Evolutionary conservation across 192 early-diverging fungal species (phyloP), one percentile per base, ranked within the genome.

Genomic region (Phycomyces blakesleeanus): DNA sequence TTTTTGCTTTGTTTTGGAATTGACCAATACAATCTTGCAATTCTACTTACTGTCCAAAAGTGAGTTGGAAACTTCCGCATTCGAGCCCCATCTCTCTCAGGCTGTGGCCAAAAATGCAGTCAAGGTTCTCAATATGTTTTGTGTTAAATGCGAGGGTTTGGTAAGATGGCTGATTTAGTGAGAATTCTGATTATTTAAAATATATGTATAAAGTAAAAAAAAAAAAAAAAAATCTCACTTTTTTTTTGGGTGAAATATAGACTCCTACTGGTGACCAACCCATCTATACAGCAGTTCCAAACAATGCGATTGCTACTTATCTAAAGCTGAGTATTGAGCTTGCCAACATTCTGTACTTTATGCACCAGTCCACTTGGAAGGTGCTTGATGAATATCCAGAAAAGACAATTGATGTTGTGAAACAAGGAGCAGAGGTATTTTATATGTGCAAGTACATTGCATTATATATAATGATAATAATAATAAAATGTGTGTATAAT

Each of bases 31-130:
- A n/a, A n/a, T n/a, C n/a, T n/a, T n/a, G n/a, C n/a, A n/a, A n/a
- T n/a, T n/a, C n/a, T n/a, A n/a, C n/a, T n/a, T n/a, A n/a, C n/a
- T n/a, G n/a, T n/a, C 16, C 3, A 67, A 16, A 55, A 87, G 85
- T 50, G 88, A 90, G 64, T 63, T 90, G 26, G 84, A 89, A 39
- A 75, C 71, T 24, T 83, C 79, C 2, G 86, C 85, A 60, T 86
- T 90, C 67, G 88, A 89, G 61, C 54, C 70, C 4, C 57, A 72
- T 15, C 59, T 90, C 14, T 21, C 84, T 11, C 67, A 77, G 55
- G 50, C 70, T 14, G 75, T 89, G 0, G 63, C 77, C 7, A 80
- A 80, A 24, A 87, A 88, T 62, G 78, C 72, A 4, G 56, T 66
- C 25, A 87, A 85, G 61, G 78, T 85, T 12, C 51, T 87, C 40